Evolutionary conservation across 1,139 yeast species (phyloP).

Genomic region (Blastobotrys persicus): DNA sequence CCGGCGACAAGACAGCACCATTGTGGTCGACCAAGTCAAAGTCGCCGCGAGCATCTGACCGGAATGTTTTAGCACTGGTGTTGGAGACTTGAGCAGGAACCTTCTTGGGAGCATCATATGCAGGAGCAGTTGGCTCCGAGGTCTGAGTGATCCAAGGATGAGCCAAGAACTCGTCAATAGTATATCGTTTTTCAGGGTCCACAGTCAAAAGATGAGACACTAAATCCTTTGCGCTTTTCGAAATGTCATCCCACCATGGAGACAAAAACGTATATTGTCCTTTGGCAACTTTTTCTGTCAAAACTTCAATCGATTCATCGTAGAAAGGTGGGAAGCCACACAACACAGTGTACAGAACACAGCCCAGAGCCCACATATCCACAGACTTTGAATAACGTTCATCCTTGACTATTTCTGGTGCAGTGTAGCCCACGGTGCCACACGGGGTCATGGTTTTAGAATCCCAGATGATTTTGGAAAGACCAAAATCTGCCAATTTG

Average conservation of each 20-base stretch:
- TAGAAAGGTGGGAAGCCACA: slow-evolving; percentile 98
- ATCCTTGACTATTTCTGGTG: slow-evolving; percentile 89
- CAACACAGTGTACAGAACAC: slow-evolving; percentile 81
- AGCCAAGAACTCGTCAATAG: slow-evolving; percentile 69
- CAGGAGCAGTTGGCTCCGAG: slow-evolving; percentile 33
- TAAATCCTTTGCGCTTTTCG: slow-evolving; percentile 73
- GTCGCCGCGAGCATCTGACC: slow-evolving; percentile 9
- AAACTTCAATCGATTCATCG: slow-evolving; percentile 78
- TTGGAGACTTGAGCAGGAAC: slow-evolving; percentile 10
- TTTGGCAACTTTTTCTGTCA: slow-evolving; percentile 76
- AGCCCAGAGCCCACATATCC: slow-evolving; percentile 96
- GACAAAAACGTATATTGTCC: slow-evolving; percentile 80
- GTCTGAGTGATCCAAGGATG: slow-evolving; percentile 76
- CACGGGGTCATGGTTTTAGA: slow-evolving; percentile 79
- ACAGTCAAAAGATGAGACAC: slow-evolving; percentile 76
- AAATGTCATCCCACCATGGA: slow-evolving; percentile 98
- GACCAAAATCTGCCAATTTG: slow-evolving; percentile 89
- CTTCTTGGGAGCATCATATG: slow-evolving; percentile 28
- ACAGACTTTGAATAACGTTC: slow-evolving; percentile 85
- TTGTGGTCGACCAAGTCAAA: slow-evolving; percentile 6
- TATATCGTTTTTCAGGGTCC: slow-evolving; percentile 73
- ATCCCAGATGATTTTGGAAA: slow-evolving; percentile 76
- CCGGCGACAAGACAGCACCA: slow-evolving; percentile 64
- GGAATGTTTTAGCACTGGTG: slow-evolving; percentile 10
- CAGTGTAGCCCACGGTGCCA: slow-evolving; percentile 89